phyloP scores from a whole-genome alignment of 2,329 filamentous ascomycete genomes.

The Fusarium verrucosum region DNA sequence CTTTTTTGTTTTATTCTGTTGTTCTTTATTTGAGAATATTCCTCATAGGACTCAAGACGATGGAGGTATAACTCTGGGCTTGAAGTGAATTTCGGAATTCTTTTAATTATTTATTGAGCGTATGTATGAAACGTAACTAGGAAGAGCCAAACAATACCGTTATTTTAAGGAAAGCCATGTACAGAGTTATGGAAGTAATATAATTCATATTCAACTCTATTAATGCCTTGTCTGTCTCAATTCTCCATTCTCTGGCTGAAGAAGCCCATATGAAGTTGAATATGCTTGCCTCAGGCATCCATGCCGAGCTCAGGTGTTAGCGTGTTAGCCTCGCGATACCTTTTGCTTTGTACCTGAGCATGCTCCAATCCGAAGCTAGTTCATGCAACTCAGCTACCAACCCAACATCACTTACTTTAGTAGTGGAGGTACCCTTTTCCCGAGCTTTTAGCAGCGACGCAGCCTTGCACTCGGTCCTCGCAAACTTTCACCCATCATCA shows the following conservation, averaged over 20 bases:
- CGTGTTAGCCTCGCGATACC: constrained; percentile 32
- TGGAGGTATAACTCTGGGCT: too few relatives aligned
- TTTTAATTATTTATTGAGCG: background rate
- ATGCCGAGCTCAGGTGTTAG: background rate
- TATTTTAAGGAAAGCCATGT: too few relatives aligned
- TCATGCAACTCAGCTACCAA: constrained; percentile 27
- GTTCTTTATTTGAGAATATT: background rate
- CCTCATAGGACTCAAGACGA: background rate
- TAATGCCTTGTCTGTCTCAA: background rate
- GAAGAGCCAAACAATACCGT: too few relatives aligned
- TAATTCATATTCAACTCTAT: too few relatives aligned
- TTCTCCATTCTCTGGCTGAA: background rate
- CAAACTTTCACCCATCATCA: constrained; percentile 21
- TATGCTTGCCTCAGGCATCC: constrained; percentile 36
- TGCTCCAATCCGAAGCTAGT: constrained; percentile 33
- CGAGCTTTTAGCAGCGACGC: constrained; percentile 40
- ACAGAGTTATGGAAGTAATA: too few relatives aligned
- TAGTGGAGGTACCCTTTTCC: constrained; percentile 35
- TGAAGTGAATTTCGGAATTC: background rate
- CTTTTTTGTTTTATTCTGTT: background rate
- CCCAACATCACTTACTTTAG: constrained; percentile 7
- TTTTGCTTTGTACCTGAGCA: background rate
- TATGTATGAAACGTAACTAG: too few relatives aligned
- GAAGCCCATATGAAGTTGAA: too few relatives aligned
- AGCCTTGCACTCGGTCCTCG: constrained; percentile 24